A percentile compares a stretch with the other conserved stretches of the same genome.
These are phyloP conservation scores for Fusarium austroafricanum DNA, from an alignment of 2,329 filamentous ascomycete species.

Conservation along the genomic window DNA sequence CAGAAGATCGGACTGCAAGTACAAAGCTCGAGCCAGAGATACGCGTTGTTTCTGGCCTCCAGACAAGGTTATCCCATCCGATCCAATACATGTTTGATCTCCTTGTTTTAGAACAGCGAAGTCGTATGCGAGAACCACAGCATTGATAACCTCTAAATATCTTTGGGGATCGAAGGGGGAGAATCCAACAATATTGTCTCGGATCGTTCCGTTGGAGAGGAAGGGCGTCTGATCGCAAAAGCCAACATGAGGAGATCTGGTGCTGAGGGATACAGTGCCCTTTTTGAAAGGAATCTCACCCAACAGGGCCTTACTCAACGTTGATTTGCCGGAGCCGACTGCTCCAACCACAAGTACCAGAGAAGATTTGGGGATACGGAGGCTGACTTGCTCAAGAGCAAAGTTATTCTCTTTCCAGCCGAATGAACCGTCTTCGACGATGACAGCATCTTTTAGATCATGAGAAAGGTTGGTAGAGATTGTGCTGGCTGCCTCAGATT, in stretches of 20 bases:
- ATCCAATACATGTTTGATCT: conserved; percentile 54
- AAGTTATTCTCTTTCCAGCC: conserved; percentile 41
- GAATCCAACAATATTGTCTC: conserved; percentile 54
- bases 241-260: conserved; percentile 37
- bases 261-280: conserved; percentile 24
- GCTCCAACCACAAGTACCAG: conserved; percentile 53
- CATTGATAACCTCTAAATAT: conserved; percentile 51
- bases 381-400: conserved; percentile 29
- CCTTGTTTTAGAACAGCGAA: conserved; percentile 49
- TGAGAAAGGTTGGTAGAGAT: too few relatives aligned
- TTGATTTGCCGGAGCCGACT: conserved; percentile 52
- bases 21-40: conserved; percentile 59
- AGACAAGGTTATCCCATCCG: conserved; percentile 54
- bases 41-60: conserved; percentile 56
- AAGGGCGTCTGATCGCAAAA: conserved; percentile 50
- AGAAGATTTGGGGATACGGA: conserved; percentile 16
- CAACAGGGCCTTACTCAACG: conserved; percentile 52
- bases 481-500: neutral
- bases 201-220: conserved; percentile 52
- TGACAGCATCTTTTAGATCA: neutral
- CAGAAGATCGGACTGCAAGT: conserved; percentile 53
- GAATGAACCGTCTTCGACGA: conserved; percentile 24
- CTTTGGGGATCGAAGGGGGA: conserved; percentile 46
- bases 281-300: conserved; percentile 42
- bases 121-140: conserved; percentile 50